phyloP scores from a whole-genome alignment of 2,329 filamentous ascomycete species.

The Mycosphaerella arachidis region DNA sequence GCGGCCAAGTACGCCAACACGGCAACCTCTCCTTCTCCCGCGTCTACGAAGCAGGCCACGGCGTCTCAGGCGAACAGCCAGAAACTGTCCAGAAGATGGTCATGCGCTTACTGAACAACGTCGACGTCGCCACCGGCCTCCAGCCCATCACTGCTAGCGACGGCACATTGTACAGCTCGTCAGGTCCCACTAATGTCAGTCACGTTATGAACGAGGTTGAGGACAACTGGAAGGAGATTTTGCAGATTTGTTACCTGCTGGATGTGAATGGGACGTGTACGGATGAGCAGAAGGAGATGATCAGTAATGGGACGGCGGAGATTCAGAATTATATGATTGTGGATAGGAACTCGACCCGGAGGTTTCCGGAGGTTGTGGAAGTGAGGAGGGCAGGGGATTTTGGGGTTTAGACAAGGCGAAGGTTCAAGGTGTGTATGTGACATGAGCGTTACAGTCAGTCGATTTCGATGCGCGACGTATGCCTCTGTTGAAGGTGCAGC shows the following conservation, averaged over 20 bases:
- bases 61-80: conserved; percentile 3
- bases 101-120: not conserved
- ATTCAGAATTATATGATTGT: conserved; percentile 16
- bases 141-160: not conserved
- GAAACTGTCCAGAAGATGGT: not conserved
- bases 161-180: not conserved
- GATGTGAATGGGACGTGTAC: conserved; percentile 14
- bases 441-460: too few species aligned
- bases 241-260: conserved; percentile 17
- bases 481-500: too few species aligned
- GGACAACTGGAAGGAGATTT: conserved; percentile 7
- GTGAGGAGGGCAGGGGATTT: too few species aligned
- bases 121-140: conserved; percentile 41
- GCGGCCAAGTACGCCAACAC: conserved; percentile 27
- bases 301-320: conserved; percentile 13
- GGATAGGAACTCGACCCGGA: conserved; percentile 13
- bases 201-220: conserved; percentile 11
- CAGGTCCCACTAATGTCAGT: conserved; percentile 9
- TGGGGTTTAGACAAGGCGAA: too few species aligned
- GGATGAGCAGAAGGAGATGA: conserved; percentile 11
- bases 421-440: too few species aligned
- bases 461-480: too few species aligned
- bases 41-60: conserved; percentile 28
- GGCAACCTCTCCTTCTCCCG: too few species aligned
- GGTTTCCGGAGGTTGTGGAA: conserved; percentile 16